A percentile compares a stretch with the other conserved stretches of the same genome.
Evolutionary conservation across 2,329 filamentous ascomycete species (phyloP).

Genomic region (Fusarium sp.): DNA sequence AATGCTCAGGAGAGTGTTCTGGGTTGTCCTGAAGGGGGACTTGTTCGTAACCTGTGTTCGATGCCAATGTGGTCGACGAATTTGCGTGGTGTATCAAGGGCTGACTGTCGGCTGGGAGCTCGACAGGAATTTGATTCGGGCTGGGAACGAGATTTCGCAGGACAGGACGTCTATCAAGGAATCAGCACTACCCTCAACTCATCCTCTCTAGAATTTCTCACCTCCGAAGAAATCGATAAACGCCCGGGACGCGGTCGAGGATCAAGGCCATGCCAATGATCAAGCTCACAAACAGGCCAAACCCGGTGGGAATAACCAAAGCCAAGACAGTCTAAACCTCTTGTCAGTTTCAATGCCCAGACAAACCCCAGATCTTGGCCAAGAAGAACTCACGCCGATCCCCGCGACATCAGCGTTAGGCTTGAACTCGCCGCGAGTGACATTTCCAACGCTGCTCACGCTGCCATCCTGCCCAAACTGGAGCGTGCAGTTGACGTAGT

Average conservation of each 20-base stretch:
- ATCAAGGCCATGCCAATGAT: neutral
- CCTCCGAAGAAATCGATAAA: conserved; percentile 6
- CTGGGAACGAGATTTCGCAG: neutral
- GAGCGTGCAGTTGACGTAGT: neutral
- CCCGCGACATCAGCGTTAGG: neutral
- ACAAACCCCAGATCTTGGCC: neutral
- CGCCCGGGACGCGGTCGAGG: neutral
- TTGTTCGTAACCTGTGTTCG: neutral
- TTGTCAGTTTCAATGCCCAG: neutral
- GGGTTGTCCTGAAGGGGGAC: neutral
- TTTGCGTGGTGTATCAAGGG: neutral
- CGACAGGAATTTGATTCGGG: neutral
- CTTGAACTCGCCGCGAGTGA: neutral
- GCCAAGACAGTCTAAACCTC: neutral
- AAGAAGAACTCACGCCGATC: neutral
- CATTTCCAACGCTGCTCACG: neutral
- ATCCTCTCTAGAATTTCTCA: neutral
- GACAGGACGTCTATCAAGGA: neutral
- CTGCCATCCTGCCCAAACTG: neutral
- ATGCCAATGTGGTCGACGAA: neutral
- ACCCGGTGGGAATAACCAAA: neutral
- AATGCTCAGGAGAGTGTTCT: neutral
- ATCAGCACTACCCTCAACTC: neutral
- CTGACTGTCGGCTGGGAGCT: neutral
- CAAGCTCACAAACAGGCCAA: conserved; percentile 1